Conservation (phyloP, 345 rosid genomes). For the Kandelia obovata region DNA sequence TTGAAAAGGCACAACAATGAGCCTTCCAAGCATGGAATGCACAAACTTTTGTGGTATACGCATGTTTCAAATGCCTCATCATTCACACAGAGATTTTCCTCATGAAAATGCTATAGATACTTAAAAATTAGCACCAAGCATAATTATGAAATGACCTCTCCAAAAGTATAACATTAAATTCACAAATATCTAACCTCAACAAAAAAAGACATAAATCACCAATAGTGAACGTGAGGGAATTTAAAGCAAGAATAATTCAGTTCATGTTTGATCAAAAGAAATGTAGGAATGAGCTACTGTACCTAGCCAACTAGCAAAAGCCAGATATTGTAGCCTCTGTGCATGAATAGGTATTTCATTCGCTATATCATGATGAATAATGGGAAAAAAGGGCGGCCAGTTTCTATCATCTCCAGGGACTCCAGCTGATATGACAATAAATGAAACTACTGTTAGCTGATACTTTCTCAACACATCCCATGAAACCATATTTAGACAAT, state of each 20-base stretch:
- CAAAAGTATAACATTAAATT: neutral
- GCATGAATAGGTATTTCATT: slow-evolving; percentile 93
- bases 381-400: slow-evolving; percentile 95
- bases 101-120: too few relatives aligned
- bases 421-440: slow-evolving; percentile 55
- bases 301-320: slow-evolving; percentile 99
- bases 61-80: too few relatives aligned
- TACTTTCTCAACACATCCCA: neutral
- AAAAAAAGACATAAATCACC: neutral
- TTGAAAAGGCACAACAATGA: too few relatives aligned
- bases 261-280: neutral
- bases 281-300: slow-evolving; percentile 7
- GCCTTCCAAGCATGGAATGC: too few relatives aligned
- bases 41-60: too few relatives aligned
- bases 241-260: neutral
- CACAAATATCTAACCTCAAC: neutral
- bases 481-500: neutral
- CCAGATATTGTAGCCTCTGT: slow-evolving; percentile 93
- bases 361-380: slow-evolving; percentile 94
- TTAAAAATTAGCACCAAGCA: too few relatives aligned
- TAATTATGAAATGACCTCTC: too few relatives aligned
- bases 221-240: neutral
- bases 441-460: neutral
- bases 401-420: slow-evolving; percentile 64
- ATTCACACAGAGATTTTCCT: too few relatives aligned